These are phyloP conservation scores for Grosmannia huntii DNA, from an alignment of 2,329 filamentous ascomycete genomes.

Conservation along the genomic window DNA sequence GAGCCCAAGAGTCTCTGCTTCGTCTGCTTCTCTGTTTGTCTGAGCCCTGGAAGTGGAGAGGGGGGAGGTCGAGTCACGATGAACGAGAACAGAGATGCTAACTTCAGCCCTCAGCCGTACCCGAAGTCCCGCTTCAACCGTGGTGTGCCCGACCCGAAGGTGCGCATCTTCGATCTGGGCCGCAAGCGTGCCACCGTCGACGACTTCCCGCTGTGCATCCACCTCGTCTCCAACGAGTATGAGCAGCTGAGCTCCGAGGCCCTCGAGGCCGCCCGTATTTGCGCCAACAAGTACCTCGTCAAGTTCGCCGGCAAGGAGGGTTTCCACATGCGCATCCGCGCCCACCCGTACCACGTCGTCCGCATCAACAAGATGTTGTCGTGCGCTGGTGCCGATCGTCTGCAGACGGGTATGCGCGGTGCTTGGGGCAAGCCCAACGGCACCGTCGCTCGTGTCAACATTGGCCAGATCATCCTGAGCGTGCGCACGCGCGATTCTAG, in stretches of 20 bases:
- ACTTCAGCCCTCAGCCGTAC: slow-evolving; percentile 55
- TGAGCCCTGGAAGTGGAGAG: too few species aligned
- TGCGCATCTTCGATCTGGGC: slow-evolving; percentile 98
- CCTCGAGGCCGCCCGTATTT: slow-evolving; percentile 98
- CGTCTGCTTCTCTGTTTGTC: neutral
- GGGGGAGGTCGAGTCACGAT: too few species aligned
- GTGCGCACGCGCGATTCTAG: slow-evolving; percentile 91
- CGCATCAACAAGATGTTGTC: slow-evolving; percentile 99
- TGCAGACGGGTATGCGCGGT: slow-evolving; percentile 99
- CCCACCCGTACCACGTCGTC: slow-evolving; percentile 99
- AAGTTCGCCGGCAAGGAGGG: slow-evolving; percentile 60
- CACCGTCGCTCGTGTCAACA: slow-evolving; percentile 98
- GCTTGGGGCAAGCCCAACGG: slow-evolving; percentile 99
- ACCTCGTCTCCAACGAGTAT: slow-evolving; percentile 99
- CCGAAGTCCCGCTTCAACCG: slow-evolving; percentile 99
- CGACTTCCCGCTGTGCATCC: slow-evolving; percentile 98
- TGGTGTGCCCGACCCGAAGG: slow-evolving; percentile 78
- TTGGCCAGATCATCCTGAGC: slow-evolving; percentile 96
- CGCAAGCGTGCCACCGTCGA: slow-evolving; percentile 98
- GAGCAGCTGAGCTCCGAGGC: slow-evolving; percentile 99
- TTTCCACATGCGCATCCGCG: slow-evolving; percentile 68
- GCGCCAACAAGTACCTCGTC: slow-evolving; percentile 80
- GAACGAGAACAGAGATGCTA: neutral
- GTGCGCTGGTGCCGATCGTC: slow-evolving; percentile 99
- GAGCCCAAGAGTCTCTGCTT: neutral